Evolutionary conservation across 345 rosid genomes (phyloP), one percentile per base, ranked within the genome.

Genomic region (Eucalyptus viminalis): DNA sequence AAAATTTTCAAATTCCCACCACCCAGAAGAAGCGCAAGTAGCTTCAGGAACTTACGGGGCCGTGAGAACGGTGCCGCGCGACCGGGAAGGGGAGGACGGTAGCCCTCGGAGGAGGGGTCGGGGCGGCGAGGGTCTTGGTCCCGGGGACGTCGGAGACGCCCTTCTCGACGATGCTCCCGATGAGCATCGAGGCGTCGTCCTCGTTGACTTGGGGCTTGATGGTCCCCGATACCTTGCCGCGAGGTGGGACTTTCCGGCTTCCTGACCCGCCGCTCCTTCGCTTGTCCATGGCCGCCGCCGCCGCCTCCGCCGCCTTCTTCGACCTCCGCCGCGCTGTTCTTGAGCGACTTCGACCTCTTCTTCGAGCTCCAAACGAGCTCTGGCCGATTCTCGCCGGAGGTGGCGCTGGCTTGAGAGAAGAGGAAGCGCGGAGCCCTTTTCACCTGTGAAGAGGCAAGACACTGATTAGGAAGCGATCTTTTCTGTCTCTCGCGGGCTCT

Each of bases 51-150:
- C 97, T 95, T 90, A 97, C 99, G 24, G 97, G 98, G 72, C 97
- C 99, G 67, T 95, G 95, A 81, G 99, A 95, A 54, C 99, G 97
- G 94, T 96, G 99, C 87, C 99, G 98, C 90, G 97, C 97, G 17
- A 95, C 94, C 7, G 99, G 99, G 88, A 97, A 97, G 53, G 99
- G 95, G 49, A 96, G 92, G 91, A 94, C 94, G 37, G 96, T 60
- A 83, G 91, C 94, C 81, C 90, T 92, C 34, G 98, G 99, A 3
- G 97, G 96, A 21, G 89, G 92, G 80, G 91, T 92, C 37, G 90
- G 89, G 54, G 47, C 67, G 50, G 47, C 80, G 15, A 88, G 88
- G n/a, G 92, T 92, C 89, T 90, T 90, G 87, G 47, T 89, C n/a
- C 11, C 88, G 34, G 56, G 88, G 72, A 65, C 87, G 53, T 91